A percentile compares a stretch with the other conserved stretches of the same genome.
These are phyloP conservation scores for Coniochaeta hoffmannii DNA, from an alignment of 2,329 filamentous ascomycete species.

Conservation along the genomic window DNA sequence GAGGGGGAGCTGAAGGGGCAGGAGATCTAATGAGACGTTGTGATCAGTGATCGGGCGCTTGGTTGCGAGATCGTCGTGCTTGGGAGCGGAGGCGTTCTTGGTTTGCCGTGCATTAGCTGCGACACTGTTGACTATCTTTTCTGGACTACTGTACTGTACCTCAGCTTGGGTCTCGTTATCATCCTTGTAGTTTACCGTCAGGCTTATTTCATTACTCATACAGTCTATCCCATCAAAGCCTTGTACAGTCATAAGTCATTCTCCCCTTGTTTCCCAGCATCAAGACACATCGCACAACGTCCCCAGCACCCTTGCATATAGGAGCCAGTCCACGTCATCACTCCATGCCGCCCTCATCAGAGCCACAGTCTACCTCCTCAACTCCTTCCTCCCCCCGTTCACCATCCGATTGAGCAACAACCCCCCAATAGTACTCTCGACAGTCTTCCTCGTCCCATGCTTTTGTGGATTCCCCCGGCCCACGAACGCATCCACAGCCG, in stretches of 20 bases:
- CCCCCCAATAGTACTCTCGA: constrained; percentile 12
- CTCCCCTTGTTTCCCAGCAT: no score
- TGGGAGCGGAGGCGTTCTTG: neutral
- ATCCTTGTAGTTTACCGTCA: no score
- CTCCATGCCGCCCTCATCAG: no score
- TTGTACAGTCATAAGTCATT: no score
- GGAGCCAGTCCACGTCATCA: no score
- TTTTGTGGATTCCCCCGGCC: neutral
- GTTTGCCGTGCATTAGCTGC: neutral
- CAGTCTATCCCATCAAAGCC: no score
- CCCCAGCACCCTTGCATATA: no score
- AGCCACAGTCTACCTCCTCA: constrained; percentile 7
- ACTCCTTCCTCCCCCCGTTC: constrained; percentile 15
- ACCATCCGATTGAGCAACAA: constrained; percentile 16
- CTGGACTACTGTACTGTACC: no score
- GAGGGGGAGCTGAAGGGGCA: constrained; percentile 18
- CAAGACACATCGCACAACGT: no score
- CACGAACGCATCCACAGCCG: constrained; percentile 12
- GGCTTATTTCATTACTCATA: no score
- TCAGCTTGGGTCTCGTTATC: no score
- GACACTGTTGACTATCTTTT: no score
- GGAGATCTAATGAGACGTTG: neutral
- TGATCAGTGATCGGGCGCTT: neutral
- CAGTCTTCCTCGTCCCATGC: neutral
- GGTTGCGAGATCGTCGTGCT: neutral